Evolutionary conservation across 495 filamentous ascomycete species (phyloP), one percentile per base, ranked within the genome.

Genomic region (Penicillium ochrochloron): DNA sequence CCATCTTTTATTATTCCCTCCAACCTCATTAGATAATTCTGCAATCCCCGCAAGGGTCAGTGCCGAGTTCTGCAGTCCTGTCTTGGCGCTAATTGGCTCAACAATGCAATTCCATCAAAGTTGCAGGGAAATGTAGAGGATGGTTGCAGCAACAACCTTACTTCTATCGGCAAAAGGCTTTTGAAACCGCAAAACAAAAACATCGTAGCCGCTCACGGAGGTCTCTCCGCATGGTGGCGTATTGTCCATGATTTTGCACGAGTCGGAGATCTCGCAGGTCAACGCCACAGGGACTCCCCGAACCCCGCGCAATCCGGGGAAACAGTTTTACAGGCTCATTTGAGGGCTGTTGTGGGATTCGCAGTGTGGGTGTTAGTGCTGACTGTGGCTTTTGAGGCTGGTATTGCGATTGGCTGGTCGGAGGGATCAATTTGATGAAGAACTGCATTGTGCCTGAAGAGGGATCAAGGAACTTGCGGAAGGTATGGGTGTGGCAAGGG

Each of bases 171-270:
- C 15, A 17, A n/a, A 8, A 12, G 5, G 5, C 19, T 15, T 42
- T 48, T 23, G 53, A 37, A 34, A 66, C 41, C 23, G 23, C 19
- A 12, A n/a, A n/a, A n/a, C n/a, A n/a, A n/a, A n/a, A 51, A 5
- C 8, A 37, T 63, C 42, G 60, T 60, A 63, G 63, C 39, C 46
- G 44, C 65, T 65, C 59, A 60, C 68, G 68, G 68, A 68, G 66
- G 25, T 37, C 51, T 12, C 68, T 68, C 68, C 68, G 64, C 67
- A 63, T 62, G 50, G 61, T 55, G 52, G 21, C 60, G 53, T 57
- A 19, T 25, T 57, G 21, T 1, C 25, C 50, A 56, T 50, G 41
- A 34, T 56, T 56, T 56, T 35, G 33, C 53, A 56, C 53, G 29
- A 34, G 53, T 56, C 53, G 29, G 10, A 27, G 33, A 56, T 34